Conservation (phyloP, 768 basidiomycete genomes). For the Melanogaster broomeanus region DNA sequence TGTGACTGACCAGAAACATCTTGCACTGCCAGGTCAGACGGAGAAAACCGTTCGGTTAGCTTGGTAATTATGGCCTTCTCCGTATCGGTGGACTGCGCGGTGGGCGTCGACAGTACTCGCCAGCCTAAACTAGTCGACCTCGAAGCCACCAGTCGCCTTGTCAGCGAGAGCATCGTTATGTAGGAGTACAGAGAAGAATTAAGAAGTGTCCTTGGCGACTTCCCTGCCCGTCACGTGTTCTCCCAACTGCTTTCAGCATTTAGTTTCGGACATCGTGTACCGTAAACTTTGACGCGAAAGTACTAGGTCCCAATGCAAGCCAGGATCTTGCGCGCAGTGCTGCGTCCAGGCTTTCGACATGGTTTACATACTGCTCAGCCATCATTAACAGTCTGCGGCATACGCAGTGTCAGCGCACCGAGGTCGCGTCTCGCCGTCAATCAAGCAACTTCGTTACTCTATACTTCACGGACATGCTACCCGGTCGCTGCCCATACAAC, state of each 20-base stretch:
- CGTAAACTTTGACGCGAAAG: no score
- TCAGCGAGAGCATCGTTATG: conserved; percentile 33
- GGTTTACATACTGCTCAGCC: conserved; percentile 1
- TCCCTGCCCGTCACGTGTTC: neutral
- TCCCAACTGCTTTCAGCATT: neutral
- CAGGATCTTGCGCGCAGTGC: conserved; percentile 16
- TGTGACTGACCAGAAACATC: conserved; percentile 84
- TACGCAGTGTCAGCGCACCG: conserved; percentile 7
- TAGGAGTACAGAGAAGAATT: neutral
- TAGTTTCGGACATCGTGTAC: no score
- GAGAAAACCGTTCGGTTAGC: conserved; percentile 72
- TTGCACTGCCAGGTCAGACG: conserved; percentile 81
- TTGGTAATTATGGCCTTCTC: conserved; percentile 68
- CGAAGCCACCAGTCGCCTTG: conserved; percentile 35
- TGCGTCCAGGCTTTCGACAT: conserved; percentile 15
- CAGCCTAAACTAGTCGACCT: conserved; percentile 24
- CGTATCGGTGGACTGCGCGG: conserved; percentile 32
- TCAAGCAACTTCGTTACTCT: neutral
- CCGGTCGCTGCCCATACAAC: neutral
- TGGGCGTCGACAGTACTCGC: conserved; percentile 28
- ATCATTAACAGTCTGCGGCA: neutral
- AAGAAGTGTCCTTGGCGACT: neutral
- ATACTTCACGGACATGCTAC: conserved; percentile 1
- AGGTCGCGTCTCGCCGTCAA: conserved; percentile 10
- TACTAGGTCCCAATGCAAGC: conserved; percentile 15